Evolutionary conservation across 1,139 yeast genomes (phyloP).

Genomic region (Kodamaea arcana): DNA sequence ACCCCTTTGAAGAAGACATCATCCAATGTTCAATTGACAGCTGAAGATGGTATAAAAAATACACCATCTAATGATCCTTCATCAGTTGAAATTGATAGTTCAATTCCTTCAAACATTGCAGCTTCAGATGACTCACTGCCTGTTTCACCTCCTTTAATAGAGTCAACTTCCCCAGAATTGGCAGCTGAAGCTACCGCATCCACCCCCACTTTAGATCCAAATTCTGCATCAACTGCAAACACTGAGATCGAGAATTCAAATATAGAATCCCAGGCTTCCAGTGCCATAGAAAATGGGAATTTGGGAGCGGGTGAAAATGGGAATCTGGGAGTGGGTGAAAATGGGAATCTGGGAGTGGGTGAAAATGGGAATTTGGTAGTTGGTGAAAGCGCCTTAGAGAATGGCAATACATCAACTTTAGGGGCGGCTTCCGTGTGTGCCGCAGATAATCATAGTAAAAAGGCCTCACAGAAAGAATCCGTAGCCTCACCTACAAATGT

Average conservation of each 20-base stretch:
- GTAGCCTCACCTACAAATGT: no score
- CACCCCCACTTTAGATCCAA: neutral
- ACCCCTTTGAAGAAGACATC: neutral
- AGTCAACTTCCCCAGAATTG: neutral
- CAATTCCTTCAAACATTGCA: neutral
- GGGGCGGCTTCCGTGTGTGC: no score
- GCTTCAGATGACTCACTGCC: neutral
- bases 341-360: neutral
- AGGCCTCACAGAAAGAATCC: neutral
- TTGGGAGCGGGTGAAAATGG: neutral
- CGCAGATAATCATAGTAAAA: conserved; percentile 3
- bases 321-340: neutral
- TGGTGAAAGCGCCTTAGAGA: neutral
- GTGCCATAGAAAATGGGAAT: neutral
- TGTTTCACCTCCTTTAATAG: neutral
- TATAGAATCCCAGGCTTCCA: neutral
- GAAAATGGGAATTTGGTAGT: neutral
- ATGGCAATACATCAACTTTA: neutral
- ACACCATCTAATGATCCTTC: no score
- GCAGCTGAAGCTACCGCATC: neutral
- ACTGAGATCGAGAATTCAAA: neutral
- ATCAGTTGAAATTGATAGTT: neutral
- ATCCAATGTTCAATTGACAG: neutral
- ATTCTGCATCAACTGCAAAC: neutral
- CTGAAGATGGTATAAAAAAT: neutral